Evolutionary conservation across 805 yeast genomes (phyloP).

Genomic region (Clavispora asparagi): DNA sequence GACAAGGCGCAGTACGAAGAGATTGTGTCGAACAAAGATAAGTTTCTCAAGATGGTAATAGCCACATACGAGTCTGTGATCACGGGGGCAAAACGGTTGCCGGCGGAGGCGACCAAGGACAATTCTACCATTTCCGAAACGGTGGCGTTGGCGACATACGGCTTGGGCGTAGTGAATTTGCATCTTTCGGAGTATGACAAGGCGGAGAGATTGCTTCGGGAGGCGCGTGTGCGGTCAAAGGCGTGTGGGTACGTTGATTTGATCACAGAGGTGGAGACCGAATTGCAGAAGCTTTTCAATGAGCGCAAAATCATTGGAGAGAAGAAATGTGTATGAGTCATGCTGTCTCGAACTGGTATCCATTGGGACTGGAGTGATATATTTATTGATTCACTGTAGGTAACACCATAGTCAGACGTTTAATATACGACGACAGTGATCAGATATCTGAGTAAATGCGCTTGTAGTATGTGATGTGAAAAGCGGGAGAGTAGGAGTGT

Average conservation of each 20-base stretch:
- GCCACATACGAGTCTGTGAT: slow-evolving; percentile 34
- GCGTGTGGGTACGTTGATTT: slow-evolving; percentile 62
- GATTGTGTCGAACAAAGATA: slow-evolving; percentile 15
- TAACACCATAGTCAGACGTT: too few species aligned
- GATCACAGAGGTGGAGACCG: slow-evolving; percentile 59
- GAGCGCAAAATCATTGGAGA: slow-evolving; percentile 21
- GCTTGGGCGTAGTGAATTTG: slow-evolving; percentile 74
- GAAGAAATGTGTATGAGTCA: too few species aligned
- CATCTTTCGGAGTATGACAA: slow-evolving; percentile 50
- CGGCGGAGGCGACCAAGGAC: slow-evolving; percentile 18
- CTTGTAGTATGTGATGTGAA: too few species aligned
- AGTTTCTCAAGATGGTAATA: slow-evolving; percentile 25
- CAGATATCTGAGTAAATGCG: too few species aligned
- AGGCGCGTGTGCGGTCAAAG: slow-evolving; percentile 65
- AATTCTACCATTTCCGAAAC: slow-evolving; percentile 47
- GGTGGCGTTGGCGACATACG: slow-evolving; percentile 77
- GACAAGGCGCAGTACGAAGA: slow-evolving; percentile 23
- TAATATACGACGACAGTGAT: too few species aligned
- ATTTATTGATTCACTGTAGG: too few species aligned
- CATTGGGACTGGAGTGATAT: too few species aligned
- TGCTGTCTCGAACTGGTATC: too few species aligned
- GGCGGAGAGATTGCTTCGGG: slow-evolving; percentile 60
- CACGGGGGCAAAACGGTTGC: slow-evolving; percentile 26
- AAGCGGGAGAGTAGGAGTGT: too few species aligned
- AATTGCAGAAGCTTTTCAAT: slow-evolving; percentile 49